Evolutionary conservation across 73 alveolate species (phyloP).

Genomic region (Strombidium stylifer): DNA sequence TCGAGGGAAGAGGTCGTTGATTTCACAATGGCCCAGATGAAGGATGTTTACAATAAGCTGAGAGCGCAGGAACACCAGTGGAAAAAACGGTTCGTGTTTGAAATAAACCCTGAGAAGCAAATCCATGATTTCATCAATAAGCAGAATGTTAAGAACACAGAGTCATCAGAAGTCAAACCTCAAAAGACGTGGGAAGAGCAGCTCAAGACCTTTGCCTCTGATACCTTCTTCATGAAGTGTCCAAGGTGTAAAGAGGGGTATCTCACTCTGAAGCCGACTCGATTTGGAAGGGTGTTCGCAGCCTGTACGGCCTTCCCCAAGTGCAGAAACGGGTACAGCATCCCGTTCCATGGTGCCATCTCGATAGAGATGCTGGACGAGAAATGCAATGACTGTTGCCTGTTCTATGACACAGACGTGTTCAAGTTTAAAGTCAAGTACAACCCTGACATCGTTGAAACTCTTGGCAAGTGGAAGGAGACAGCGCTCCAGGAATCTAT

Average conservation of each 20-base stretch:
- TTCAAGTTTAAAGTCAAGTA: slow-evolving; percentile 34
- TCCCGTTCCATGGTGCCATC: slow-evolving; percentile 32
- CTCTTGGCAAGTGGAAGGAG: slow-evolving; percentile 27
- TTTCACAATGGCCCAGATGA: slow-evolving; percentile 79
- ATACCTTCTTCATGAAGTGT: slow-evolving; percentile 33
- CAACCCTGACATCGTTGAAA: slow-evolving; percentile 18
- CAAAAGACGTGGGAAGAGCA: too few species aligned
- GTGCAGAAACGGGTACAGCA: slow-evolving; percentile 30
- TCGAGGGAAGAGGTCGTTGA: slow-evolving; percentile 68
- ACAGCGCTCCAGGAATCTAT: slow-evolving; percentile 42
- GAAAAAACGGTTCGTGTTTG: too few species aligned
- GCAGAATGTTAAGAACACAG: too few species aligned
- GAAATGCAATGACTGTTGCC: slow-evolving; percentile 26
- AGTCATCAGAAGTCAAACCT: too few species aligned
- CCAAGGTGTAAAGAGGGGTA: slow-evolving; percentile 33
- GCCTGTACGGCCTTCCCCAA: slow-evolving; percentile 65
- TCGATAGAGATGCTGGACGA: slow-evolving; percentile 20
- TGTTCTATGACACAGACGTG: background rate
- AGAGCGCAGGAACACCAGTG: too few species aligned
- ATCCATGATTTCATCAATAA: too few species aligned
- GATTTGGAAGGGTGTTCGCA: slow-evolving; percentile 20
- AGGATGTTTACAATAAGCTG: slow-evolving; percentile 66
- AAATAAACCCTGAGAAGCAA: too few species aligned
- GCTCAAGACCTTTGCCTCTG: background rate
- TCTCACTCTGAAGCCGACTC: slow-evolving; percentile 9